Conservation (phyloP, 768 basidiomycete genomes). For the Boletus insuetus region DNA sequence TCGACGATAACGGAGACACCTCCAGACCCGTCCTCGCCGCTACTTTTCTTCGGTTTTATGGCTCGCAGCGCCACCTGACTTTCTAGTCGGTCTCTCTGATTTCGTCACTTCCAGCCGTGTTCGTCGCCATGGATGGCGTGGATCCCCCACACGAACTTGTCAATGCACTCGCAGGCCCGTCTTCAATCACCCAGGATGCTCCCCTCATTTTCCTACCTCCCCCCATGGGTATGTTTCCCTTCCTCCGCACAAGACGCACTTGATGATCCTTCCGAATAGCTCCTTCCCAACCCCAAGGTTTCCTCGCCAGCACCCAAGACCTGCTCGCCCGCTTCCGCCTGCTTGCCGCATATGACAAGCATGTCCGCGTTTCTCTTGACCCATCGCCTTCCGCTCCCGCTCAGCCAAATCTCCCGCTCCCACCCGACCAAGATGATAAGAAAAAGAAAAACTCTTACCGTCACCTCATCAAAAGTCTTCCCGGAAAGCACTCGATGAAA, state of each 20-base stretch:
- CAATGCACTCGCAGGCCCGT: constrained; percentile 67
- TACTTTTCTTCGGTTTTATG: constrained; percentile 12
- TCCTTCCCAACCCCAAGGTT: constrained; percentile 35
- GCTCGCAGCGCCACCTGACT: constrained; percentile 8
- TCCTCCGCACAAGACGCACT: constrained; percentile 1
- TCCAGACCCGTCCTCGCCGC: background rate
- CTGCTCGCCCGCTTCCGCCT: constrained; percentile 71
- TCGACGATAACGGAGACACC: constrained; percentile 27
- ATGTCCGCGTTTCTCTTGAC: constrained; percentile 56
- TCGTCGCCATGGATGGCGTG: constrained; percentile 31
- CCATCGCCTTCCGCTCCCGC: constrained; percentile 29
- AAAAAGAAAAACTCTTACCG: constrained; percentile 78
- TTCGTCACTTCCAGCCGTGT: constrained; percentile 13
- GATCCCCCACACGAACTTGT: constrained; percentile 30
- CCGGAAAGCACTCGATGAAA: constrained; percentile 79
- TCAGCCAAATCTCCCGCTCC: constrained; percentile 42
- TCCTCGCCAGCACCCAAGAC: constrained; percentile 75
- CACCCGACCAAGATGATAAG: constrained; percentile 53
- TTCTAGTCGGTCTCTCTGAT: constrained; percentile 24
- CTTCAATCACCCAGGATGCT: constrained; percentile 31
- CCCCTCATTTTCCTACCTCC: constrained; percentile 30
- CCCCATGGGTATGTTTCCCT: constrained; percentile 29
- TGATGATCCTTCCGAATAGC: constrained; percentile 24
- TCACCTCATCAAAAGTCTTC: constrained; percentile 72
- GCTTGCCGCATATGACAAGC: constrained; percentile 74